Evolutionary conservation across 257 asterid genomes (phyloP).

Genomic region (Solanum ahanhuiri): DNA sequence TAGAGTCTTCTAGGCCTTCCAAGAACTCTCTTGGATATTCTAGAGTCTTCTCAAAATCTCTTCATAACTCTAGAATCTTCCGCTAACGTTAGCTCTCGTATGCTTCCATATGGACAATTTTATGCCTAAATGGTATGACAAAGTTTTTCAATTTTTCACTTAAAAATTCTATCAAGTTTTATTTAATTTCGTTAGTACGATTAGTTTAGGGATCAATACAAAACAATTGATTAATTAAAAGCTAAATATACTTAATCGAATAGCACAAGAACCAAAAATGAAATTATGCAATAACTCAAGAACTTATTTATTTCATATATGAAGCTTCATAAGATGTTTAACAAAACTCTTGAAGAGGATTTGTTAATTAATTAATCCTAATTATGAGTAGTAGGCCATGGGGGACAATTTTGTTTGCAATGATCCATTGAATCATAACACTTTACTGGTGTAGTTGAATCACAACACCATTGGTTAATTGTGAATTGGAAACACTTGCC

Average conservation of each 20-base stretch:
- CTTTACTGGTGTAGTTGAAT: not conserved
- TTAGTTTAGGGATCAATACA: not conserved
- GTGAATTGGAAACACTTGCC: not conserved
- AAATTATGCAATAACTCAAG: not conserved
- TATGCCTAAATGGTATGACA: no score
- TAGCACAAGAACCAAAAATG: not conserved
- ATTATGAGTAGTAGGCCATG: not conserved
- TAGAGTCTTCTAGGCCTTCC: not conserved
- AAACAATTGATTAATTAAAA: not conserved
- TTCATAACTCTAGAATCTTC: no score
- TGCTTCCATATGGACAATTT: no score
- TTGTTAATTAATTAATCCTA: not conserved
- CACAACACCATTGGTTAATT: not conserved
- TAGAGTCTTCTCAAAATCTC: not conserved
- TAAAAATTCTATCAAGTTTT: no score
- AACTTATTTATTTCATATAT: not conserved
- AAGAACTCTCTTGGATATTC: not conserved
- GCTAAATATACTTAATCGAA: not conserved
- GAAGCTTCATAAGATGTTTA: not conserved
- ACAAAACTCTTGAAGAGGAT: not conserved
- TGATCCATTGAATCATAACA: not conserved
- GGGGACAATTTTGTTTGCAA: not conserved
- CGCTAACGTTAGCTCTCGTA: no score
- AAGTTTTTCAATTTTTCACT: no score
- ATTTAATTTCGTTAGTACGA: not conserved